Conservation (phyloP, 805 yeast genomes). For the Schwanniomyces polymorphus region DNA sequence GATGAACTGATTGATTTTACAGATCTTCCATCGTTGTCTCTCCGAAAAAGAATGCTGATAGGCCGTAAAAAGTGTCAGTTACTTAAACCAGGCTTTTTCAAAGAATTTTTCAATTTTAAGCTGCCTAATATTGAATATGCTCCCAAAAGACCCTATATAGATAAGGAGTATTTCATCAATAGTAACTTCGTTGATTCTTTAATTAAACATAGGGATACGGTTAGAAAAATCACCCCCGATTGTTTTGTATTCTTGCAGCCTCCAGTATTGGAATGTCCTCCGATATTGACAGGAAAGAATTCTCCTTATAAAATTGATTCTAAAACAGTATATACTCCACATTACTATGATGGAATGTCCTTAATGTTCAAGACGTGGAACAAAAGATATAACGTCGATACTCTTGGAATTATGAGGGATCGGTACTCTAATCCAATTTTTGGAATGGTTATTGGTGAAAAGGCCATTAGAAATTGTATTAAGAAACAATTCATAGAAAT, state of each 20-base stretch:
- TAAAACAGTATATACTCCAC: conserved; percentile 77
- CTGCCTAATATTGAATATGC: conserved; percentile 11
- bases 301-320: conserved; percentile 52
- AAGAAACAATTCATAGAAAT: conserved; percentile 67
- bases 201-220: conserved; percentile 44
- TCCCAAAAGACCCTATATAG: conserved; percentile 24
- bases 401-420: conserved; percentile 82
- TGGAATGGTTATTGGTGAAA: conserved; percentile 80
- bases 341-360: conserved; percentile 93
- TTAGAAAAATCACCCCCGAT: conserved; percentile 45
- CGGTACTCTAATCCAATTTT: conserved; percentile 69
- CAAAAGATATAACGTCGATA: conserved; percentile 77
- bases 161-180: conserved; percentile 61
- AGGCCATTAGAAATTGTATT: conserved; percentile 71
- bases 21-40: conserved; percentile 16
- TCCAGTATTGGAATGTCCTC: conserved; percentile 80
- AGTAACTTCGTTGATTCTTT: conserved; percentile 65
- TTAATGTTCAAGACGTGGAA: conserved; percentile 92
- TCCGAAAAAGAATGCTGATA: conserved; percentile 28
- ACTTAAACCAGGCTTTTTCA: conserved; percentile 30
- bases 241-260: conserved; percentile 71
- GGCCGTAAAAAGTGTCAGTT: conserved; percentile 21
- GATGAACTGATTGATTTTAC: conserved; percentile 18
- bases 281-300: conserved; percentile 51
- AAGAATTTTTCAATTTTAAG: conserved; percentile 28